Conservation (phyloP, 257 asterid genomes). For the Schizonepeta tenuifolia region DNA sequence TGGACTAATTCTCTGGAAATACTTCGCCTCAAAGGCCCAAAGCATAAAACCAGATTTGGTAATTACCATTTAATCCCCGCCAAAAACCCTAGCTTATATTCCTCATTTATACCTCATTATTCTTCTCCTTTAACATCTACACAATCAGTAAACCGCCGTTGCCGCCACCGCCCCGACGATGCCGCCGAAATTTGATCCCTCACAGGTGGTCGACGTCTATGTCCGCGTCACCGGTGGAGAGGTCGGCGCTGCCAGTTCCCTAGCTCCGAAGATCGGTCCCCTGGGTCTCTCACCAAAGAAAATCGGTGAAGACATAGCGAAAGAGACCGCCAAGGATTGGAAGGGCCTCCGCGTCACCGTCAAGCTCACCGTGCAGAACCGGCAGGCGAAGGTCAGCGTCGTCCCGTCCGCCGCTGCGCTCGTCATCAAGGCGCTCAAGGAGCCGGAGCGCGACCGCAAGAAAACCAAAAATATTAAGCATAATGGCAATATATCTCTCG, state of each 20-base stretch:
- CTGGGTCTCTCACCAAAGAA: constrained; percentile 74
- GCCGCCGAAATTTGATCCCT: constrained; percentile 80
- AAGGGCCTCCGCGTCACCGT: constrained; percentile 73
- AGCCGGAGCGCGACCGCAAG: constrained; percentile 75
- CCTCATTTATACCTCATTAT: neutral
- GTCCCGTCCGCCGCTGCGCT: constrained; percentile 78
- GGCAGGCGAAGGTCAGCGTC: constrained; percentile 69
- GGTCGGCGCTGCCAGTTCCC: constrained; percentile 74
- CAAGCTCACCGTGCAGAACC: constrained; percentile 69
- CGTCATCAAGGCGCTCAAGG: constrained; percentile 76
- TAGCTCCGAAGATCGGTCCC: constrained; percentile 82
- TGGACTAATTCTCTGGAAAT: neutral
- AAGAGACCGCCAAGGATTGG: constrained; percentile 77
- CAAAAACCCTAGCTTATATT: constrained; percentile 39
- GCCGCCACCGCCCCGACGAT: constrained; percentile 43
- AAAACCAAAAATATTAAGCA: constrained; percentile 73
- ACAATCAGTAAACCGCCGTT: constrained; percentile 41
- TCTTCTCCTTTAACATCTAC: neutral
- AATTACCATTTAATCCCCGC: neutral
- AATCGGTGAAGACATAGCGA: constrained; percentile 75
- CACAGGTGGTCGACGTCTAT: constrained; percentile 72
- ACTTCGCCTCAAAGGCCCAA: neutral
- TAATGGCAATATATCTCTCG: constrained; percentile 62
- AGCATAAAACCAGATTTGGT: neutral
- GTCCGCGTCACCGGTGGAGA: constrained; percentile 82